Evolutionary conservation across 805 yeast genomes (phyloP), one percentile per base, ranked within the genome.

Genomic region (Saccharomyces mikatae): DNA sequence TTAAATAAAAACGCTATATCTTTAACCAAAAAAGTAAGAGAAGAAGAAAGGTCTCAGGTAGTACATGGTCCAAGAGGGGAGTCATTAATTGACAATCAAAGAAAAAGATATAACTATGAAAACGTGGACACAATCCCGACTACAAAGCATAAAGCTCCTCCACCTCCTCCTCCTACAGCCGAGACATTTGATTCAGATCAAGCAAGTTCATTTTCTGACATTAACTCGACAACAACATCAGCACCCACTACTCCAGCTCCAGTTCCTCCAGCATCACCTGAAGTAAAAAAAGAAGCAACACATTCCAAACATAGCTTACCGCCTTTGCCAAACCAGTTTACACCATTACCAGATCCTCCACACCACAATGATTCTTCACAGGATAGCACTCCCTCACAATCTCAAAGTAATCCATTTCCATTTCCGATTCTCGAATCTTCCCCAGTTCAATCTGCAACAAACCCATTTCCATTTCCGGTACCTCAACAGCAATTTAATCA

Each of bases 1-100:
- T 83, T 82, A 65, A 94, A 92, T 72, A 89, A 87, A 63, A 89
- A 88, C 62, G 97, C 97, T 2, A 80, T 91, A 59, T 94, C 91
- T 9, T 73, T 89, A 67, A 83, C 85, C 67, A 83, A 80, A 64
- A 74, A 74, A 81, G 63, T 59, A 61, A 81, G 54, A 82, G 81
- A 69, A 67, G 89, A 68, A 66, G 76, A 49, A 70, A 88, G 64
- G 70, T 82, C 60, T 62, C 82, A 66, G 89, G 94, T 53, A 87
- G 91, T 24, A 85, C 94, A 31, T 73, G 92, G 69, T 86, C 83
- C 79, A 56, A 64, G 68, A 51, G 73, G 71, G 11, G 73, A 64
- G 56, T 60, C 68, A 6, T 58, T 65, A 29, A 58, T 63, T 28
- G 60, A 64, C 36, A 62, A 57, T 56, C 72, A 68, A 54, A 64